Percentiles rank a stretch among this genome's conserved stretches.
These are phyloP conservation scores for Gillenia trifoliata DNA, from an alignment of 306 rosid genomes.

Conservation along the genomic window DNA sequence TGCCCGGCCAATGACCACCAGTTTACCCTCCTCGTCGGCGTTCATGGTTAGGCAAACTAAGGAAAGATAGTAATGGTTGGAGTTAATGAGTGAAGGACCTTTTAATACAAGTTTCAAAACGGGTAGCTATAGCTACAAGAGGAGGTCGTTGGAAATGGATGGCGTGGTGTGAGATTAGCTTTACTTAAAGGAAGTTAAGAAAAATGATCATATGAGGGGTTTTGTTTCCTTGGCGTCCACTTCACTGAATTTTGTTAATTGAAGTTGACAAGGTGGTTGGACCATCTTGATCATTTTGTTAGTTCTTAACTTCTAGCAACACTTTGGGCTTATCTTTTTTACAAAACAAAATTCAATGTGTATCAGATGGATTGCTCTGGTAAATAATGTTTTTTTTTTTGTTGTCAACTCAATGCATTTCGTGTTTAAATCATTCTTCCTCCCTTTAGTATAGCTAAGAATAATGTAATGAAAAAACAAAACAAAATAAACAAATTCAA, in stretches of 20 bases:
- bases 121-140: background rate
- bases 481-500: too few species aligned
- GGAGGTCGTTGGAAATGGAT: slow-evolving; percentile 23
- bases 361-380: background rate
- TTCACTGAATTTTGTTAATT: slow-evolving; percentile 79
- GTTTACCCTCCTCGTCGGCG: slow-evolving; percentile 22
- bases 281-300: slow-evolving; percentile 51
- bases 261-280: slow-evolving; percentile 80
- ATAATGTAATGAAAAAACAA: too few species aligned
- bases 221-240: slow-evolving; percentile 88
- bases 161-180: slow-evolving; percentile 32
- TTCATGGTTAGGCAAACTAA: slow-evolving; percentile 29
- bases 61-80: background rate
- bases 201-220: slow-evolving; percentile 22
- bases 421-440: too few species aligned
- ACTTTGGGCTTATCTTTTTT: background rate
- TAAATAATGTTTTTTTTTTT: too few species aligned
- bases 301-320: background rate
- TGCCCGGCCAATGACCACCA: slow-evolving; percentile 44
- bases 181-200: slow-evolving; percentile 29
- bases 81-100: slow-evolving; percentile 15
- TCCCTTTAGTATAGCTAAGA: too few species aligned
- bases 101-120: slow-evolving; percentile 26
- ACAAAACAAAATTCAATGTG: background rate
- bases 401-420: too few species aligned